Evolutionary conservation across 129 eudicot genomes (phyloP).

Genomic region (Flaveria robusta): DNA sequence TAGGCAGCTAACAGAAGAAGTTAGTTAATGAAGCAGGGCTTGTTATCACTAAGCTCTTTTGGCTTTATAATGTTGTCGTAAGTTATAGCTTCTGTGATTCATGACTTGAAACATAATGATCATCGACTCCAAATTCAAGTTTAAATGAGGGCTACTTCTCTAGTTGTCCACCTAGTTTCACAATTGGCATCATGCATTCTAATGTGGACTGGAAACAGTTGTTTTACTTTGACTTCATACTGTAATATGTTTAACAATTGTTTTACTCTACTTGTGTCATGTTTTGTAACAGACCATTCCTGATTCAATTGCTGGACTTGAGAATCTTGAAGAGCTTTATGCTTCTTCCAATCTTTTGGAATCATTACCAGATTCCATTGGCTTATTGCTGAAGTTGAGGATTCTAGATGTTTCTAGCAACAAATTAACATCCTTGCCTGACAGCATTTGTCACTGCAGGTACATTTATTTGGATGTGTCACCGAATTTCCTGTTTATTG

Average conservation of each 20-base stretch:
- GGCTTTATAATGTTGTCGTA: neutral
- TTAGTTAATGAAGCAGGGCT: neutral
- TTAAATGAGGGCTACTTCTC: neutral
- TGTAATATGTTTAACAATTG: conserved; percentile 1
- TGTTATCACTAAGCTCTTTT: conserved; percentile 1
- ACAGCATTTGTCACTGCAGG: conserved; percentile 97
- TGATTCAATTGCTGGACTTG: conserved; percentile 91
- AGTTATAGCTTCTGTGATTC: conserved; percentile 11
- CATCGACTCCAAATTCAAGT: neutral
- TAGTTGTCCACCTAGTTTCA: neutral
- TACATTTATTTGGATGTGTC: conserved; percentile 28
- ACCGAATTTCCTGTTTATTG: neutral
- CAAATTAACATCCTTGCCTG: conserved; percentile 85
- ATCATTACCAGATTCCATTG: conserved; percentile 87
- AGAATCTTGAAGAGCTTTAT: conserved; percentile 83
- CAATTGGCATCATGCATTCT: neutral
- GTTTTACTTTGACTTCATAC: neutral
- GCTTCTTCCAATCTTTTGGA: conserved; percentile 70
- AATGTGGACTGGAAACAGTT: neutral
- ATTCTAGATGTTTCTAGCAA: conserved; percentile 81
- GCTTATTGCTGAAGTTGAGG: conserved; percentile 66
- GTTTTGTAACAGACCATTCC: conserved; percentile 66
- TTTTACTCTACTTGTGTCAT: too few relatives aligned
- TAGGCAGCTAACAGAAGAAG: neutral
- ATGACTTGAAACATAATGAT: neutral